A percentile compares a stretch with the other conserved stretches of the same genome.
Evolutionary conservation across 805 yeast species (phyloP).

Genomic region (Teunomyces atbi): DNA sequence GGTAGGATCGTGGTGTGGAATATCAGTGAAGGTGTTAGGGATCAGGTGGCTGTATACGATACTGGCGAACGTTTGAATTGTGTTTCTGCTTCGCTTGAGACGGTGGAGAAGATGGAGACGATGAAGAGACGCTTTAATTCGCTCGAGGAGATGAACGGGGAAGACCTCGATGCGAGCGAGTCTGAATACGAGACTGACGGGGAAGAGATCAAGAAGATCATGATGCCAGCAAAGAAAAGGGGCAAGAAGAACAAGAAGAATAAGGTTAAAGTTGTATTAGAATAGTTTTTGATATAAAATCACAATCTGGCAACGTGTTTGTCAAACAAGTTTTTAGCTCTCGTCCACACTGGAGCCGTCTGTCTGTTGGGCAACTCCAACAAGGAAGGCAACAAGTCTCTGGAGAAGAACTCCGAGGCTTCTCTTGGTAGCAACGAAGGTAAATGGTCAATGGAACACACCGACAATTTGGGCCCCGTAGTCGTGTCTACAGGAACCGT

Average conservation of each 20-base stretch:
- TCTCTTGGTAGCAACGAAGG: constrained; percentile 97
- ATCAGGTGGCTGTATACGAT: constrained; percentile 87
- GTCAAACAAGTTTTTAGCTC: constrained; percentile 80
- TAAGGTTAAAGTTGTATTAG: constrained; percentile 48
- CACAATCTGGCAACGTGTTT: constrained; percentile 75
- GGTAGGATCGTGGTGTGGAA: constrained; percentile 95
- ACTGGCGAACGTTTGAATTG: constrained; percentile 91
- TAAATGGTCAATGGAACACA: constrained; percentile 92
- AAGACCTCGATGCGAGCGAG: constrained; percentile 38
- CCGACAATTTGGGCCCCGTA: constrained; percentile 83
- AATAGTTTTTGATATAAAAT: constrained; percentile 26
- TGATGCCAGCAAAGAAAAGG: constrained; percentile 49
- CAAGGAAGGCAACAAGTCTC: constrained; percentile 85
- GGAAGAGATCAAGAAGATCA: constrained; percentile 57
- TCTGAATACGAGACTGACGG: constrained; percentile 78
- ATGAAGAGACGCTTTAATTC: constrained; percentile 58
- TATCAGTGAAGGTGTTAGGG: constrained; percentile 46
- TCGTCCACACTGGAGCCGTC: constrained; percentile 86
- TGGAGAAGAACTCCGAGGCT: constrained; percentile 87
- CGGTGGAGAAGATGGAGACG: constrained; percentile 67
- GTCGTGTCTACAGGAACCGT: constrained; percentile 80
- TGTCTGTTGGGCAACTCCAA: constrained; percentile 79
- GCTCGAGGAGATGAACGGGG: constrained; percentile 21
- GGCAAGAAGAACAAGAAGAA: constrained; percentile 37
- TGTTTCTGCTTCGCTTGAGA: constrained; percentile 71